Percentiles rank a stretch among this genome's conserved stretches.
phyloP scores from a whole-genome alignment of 257 asterid species.

The Nicotiana benthamiana region DNA sequence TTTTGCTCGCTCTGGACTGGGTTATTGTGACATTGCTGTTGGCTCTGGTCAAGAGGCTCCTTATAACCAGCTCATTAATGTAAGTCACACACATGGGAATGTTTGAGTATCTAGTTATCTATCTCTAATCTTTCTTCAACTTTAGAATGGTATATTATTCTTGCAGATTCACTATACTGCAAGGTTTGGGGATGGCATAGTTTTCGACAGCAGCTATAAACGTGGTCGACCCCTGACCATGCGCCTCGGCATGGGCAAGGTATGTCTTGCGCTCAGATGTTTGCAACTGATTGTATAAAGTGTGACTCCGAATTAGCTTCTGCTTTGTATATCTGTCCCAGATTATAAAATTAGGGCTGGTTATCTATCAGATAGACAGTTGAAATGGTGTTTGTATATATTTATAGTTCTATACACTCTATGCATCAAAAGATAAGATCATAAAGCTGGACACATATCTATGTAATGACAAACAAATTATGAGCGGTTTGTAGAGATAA shows the following conservation, averaged over 20 bases:
- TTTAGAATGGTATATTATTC: slow-evolving; percentile 3
- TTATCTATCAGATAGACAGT: neutral
- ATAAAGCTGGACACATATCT: neutral
- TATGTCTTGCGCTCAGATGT: slow-evolving; percentile 8
- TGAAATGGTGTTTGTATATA: neutral
- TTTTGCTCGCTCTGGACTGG: slow-evolving; percentile 70
- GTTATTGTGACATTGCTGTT: slow-evolving; percentile 68
- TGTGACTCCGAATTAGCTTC: neutral
- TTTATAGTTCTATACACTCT: neutral
- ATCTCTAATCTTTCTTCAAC: neutral
- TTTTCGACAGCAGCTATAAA: slow-evolving; percentile 77
- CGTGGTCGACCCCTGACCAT: slow-evolving; percentile 82
- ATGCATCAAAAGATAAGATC: neutral
- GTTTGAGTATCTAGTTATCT: neutral
- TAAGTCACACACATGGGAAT: slow-evolving; percentile 1
- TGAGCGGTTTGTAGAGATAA: neutral
- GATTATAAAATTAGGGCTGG: neutral
- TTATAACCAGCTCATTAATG: slow-evolving; percentile 59
- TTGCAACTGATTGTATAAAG: neutral
- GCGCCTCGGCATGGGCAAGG: slow-evolving; percentile 92
- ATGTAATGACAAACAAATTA: neutral
- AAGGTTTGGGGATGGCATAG: slow-evolving; percentile 75
- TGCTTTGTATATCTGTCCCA: neutral
- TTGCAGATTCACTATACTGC: slow-evolving; percentile 82
- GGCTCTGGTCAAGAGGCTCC: slow-evolving; percentile 81